phyloP scores from a whole-genome alignment of 2,329 filamentous ascomycete species.

The Cladosporium cucumerinum region DNA sequence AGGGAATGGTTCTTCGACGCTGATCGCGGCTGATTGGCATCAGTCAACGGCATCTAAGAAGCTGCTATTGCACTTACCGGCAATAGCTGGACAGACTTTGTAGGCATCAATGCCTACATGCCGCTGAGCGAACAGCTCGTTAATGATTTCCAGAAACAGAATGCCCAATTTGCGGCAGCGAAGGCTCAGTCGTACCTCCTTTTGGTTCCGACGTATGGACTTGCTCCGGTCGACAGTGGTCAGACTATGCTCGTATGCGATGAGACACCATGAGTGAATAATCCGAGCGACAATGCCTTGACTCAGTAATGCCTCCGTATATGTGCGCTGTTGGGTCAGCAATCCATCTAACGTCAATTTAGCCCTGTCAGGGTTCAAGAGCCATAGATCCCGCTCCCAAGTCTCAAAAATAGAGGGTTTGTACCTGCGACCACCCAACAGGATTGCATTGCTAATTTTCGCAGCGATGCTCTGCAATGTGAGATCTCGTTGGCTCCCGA shows the following conservation, averaged over 20 bases:
- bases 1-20: neutral
- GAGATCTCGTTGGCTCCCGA: neutral
- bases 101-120: neutral
- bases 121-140: neutral
- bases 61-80: neutral
- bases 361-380: neutral
- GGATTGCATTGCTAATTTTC: neutral
- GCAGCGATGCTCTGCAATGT: neutral
- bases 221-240: neutral
- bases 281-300: neutral
- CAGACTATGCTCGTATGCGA: neutral
- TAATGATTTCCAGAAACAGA: neutral
- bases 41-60: neutral
- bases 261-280: neutral
- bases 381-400: neutral
- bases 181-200: neutral
- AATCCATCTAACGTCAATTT: neutral
- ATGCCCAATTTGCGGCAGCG: neutral
- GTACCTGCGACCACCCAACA: neutral
- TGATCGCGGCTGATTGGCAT: neutral
- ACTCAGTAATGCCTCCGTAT: neutral
- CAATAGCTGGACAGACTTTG: neutral
- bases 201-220: neutral
- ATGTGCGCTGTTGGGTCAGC: neutral
- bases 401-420: neutral